Conservation (phyloP, 352 stramenopile species). For the Pythium phragmitis region DNA sequence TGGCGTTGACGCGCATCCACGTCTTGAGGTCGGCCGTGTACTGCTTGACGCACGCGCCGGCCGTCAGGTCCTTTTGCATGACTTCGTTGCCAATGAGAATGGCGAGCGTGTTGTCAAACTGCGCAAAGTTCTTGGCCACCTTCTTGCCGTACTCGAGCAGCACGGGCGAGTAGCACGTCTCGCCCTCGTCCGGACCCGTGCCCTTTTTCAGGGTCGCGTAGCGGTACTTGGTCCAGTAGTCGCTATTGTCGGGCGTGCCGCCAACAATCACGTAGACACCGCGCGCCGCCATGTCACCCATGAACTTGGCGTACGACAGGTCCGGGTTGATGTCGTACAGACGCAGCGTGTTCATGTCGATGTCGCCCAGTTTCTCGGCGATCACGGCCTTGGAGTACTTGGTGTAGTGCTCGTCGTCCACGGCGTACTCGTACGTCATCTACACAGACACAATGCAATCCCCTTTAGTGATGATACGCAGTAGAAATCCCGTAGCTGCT, state of each 20-base stretch:
- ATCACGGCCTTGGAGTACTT: slow-evolving; percentile 85
- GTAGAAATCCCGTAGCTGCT: not conserved
- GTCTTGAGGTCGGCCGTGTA: slow-evolving; percentile 85
- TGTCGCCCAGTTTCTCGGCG: slow-evolving; percentile 51
- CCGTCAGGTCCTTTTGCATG: slow-evolving; percentile 83
- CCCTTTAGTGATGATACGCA: not conserved
- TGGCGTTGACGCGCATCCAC: slow-evolving; percentile 86
- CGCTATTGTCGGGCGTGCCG: slow-evolving; percentile 78
- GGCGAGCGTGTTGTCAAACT: slow-evolving; percentile 86
- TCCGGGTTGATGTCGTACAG: slow-evolving; percentile 88
- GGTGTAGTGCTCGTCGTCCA: slow-evolving; percentile 86
- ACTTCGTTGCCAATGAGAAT: slow-evolving; percentile 89
- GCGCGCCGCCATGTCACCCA: slow-evolving; percentile 76
- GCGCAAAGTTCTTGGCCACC: slow-evolving; percentile 81
- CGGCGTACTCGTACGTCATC: slow-evolving; percentile 89
- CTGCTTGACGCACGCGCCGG: slow-evolving; percentile 80
- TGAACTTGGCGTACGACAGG: slow-evolving; percentile 84
- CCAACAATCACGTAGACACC: slow-evolving; percentile 84
- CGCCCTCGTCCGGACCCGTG: slow-evolving; percentile 50
- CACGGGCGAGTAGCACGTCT: slow-evolving; percentile 85
- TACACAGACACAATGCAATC: slow-evolving; percentile 11
- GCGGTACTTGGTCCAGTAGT: slow-evolving; percentile 83
- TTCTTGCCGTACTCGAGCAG: slow-evolving; percentile 88
- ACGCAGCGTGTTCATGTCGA: slow-evolving; percentile 85
- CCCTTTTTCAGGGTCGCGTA: slow-evolving; percentile 53